Evolutionary conservation across 345 rosid genomes (phyloP).

Genomic region (Lepidium africanum): DNA sequence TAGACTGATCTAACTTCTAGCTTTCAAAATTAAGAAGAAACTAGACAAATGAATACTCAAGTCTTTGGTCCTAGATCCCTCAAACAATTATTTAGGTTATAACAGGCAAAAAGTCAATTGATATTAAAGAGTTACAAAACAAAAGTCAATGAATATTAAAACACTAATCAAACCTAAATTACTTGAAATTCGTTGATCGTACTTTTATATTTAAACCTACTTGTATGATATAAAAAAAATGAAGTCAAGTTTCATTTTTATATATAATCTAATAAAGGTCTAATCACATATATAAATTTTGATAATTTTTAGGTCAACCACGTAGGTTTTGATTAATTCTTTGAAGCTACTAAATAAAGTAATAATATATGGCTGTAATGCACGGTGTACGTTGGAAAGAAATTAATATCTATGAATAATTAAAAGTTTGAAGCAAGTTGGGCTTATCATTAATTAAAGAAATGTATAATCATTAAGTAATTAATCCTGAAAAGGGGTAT

Average conservation of each 20-base stretch:
- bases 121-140: conserved; percentile 3
- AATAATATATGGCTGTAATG: conserved; percentile 21
- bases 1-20: conserved; percentile 3
- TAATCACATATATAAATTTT: conserved; percentile 3
- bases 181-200: background rate
- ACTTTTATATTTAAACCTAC: conserved; percentile 1
- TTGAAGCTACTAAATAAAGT: conserved; percentile 11
- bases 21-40: background rate
- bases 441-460: conserved; percentile 8
- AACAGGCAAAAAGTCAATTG: conserved; percentile 16
- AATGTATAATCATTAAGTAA: background rate
- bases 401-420: conserved; percentile 9
- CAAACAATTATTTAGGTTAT: conserved; percentile 1
- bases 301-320: conserved; percentile 14
- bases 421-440: conserved; percentile 8
- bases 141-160: conserved; percentile 19
- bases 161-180: background rate
- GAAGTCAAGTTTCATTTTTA: conserved; percentile 12
- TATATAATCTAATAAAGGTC: background rate
- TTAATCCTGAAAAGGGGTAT: background rate
- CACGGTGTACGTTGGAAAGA: conserved; percentile 13
- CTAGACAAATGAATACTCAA: conserved; percentile 9
- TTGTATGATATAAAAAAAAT: background rate
- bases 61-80: conserved; percentile 17
- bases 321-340: conserved; percentile 24